phyloP scores from a whole-genome alignment of 2,329 filamentous ascomycete species.

The Colletotrichum chrysophilum region DNA sequence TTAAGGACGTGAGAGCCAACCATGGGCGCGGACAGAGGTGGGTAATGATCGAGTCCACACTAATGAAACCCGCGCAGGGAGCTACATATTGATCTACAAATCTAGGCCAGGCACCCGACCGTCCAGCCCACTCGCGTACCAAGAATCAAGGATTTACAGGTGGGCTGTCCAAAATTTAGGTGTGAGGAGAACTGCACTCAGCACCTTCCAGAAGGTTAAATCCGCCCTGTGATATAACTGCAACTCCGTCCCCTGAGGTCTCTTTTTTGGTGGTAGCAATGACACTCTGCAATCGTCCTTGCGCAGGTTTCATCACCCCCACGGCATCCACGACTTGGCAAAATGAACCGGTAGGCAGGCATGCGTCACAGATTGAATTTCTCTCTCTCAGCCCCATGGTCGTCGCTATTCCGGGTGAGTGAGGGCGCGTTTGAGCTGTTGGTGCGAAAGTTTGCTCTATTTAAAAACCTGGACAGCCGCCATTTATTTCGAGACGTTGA shows the following conservation, averaged over 20 bases:
- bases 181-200: background rate
- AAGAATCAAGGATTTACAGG: background rate
- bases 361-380: background rate
- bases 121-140: background rate
- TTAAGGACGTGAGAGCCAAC: background rate
- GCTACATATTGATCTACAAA: conserved; percentile 13
- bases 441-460: background rate
- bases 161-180: background rate
- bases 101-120: background rate
- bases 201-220: conserved; percentile 17
- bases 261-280: background rate
- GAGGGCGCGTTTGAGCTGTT: background rate
- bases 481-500: background rate
- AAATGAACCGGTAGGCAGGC: background rate
- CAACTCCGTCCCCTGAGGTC: background rate
- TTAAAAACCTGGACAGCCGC: background rate
- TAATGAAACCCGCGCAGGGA: conserved; percentile 14
- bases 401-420: background rate
- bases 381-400: background rate
- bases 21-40: background rate
- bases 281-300: background rate
- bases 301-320: background rate
- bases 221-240: conserved; percentile 7
- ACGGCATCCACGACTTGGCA: background rate
- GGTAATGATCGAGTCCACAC: conserved; percentile 1